A percentile compares a stretch with the other conserved stretches of the same genome.
These are phyloP conservation scores for Skeletonema marinoi DNA, from an alignment of 108 stramenopile species.

Conservation along the genomic window DNA sequence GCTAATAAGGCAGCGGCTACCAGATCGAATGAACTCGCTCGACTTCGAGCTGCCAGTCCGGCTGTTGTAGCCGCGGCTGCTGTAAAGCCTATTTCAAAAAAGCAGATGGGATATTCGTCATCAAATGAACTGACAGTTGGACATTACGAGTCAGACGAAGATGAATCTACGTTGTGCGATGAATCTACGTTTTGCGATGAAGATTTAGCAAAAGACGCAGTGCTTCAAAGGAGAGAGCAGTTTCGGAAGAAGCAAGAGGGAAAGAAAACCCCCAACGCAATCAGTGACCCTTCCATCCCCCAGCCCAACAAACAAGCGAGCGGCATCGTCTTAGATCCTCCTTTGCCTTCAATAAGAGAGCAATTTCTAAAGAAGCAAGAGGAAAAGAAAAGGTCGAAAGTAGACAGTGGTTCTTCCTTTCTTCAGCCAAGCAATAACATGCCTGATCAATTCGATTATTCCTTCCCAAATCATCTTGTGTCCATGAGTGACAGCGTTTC, in stretches of 20 bases:
- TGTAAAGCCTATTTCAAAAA: not conserved
- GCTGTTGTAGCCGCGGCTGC: not conserved
- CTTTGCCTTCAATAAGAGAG: not conserved
- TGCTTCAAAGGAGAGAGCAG: not conserved
- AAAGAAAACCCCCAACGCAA: not conserved
- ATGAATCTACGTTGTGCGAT: not conserved
- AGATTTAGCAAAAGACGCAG: not conserved
- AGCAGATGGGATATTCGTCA: not conserved
- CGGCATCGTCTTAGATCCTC: not conserved
- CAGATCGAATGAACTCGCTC: not conserved
- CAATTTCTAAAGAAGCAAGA: not conserved
- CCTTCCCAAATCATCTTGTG: not conserved
- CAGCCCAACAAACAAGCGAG: too few relatives aligned
- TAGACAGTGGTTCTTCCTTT: not conserved
- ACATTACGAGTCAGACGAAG: not conserved
- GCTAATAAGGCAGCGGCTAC: not conserved
- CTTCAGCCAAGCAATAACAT: too few relatives aligned
- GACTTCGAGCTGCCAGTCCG: not conserved
- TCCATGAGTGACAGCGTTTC: not conserved
- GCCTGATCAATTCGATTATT: not conserved
- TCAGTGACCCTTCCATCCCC: too few relatives aligned
- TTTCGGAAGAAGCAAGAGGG: not conserved
- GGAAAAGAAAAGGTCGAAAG: not conserved
- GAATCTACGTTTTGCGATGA: not conserved
- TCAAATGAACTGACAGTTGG: not conserved